A percentile compares a stretch with the other conserved stretches of the same genome.
phyloP scores from a whole-genome alignment of 169 alveolate genomes.

The Plasmodium inui region DNA sequence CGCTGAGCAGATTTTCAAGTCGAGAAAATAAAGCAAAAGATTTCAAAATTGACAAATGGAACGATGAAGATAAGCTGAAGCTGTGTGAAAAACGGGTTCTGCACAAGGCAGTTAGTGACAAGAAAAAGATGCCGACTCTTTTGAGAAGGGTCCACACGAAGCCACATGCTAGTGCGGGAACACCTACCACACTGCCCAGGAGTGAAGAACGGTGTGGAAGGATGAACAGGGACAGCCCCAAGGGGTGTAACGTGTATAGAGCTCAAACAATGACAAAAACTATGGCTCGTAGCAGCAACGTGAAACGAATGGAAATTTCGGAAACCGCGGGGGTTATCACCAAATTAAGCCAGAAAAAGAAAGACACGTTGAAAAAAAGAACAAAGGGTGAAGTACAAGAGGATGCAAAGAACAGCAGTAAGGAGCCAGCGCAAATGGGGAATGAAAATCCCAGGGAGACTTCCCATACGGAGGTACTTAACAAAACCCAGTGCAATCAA shows the following conservation, averaged over 20 bases:
- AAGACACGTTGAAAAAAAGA: background rate
- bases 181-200: background rate
- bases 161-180: background rate
- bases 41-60: constrained; percentile 1
- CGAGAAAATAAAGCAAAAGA: background rate
- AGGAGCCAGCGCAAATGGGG: background rate
- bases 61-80: constrained; percentile 11
- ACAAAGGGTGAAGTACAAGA: background rate
- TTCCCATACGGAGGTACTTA: background rate
- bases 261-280: constrained; percentile 26
- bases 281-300: constrained; percentile 5
- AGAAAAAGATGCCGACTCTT: background rate
- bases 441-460: background rate
- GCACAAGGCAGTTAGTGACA: background rate
- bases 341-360: background rate
- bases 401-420: background rate
- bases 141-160: background rate
- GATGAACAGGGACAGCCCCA: background rate
- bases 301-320: background rate
- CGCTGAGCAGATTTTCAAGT: constrained; percentile 7
- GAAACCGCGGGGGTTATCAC: background rate
- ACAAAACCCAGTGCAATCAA: background rate
- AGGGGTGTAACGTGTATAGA: constrained; percentile 6
- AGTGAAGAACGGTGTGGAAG: background rate
- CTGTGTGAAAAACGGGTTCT: background rate